Evolutionary conservation across 768 basidiomycete genomes (phyloP), one percentile per base, ranked within the genome.

Genomic region (Tylopilus plumbeoviolaceoides): DNA sequence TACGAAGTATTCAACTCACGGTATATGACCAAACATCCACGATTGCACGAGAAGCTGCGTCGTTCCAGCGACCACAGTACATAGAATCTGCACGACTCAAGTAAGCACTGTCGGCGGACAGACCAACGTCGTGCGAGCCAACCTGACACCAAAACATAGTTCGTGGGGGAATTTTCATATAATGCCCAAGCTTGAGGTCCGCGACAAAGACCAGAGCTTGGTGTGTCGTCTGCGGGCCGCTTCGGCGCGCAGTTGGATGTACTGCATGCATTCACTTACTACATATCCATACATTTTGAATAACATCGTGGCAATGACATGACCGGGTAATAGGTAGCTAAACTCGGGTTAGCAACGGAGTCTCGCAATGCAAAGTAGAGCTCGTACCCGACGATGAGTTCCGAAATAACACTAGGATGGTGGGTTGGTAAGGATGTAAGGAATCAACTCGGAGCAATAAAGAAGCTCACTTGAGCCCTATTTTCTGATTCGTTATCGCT

Each of bases 281-380:
- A 85, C 83, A 60, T 88, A 89, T 28, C 89, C 87, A 76, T 77
- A 89, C 0, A 85, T 87, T 78, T 89, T 91, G 78, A 90, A 90
- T 74, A 91, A 73, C 89, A 91, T 89, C 78, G 83, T 88, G 0
- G 90, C 89, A 50, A 91, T 65, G 5, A 89, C 87, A 17, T 79
- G 79, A 2, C 90, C 89, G 12, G 89, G 91, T 38, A 89, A 76
- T 21, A 78, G 80, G 60, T 89, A 91, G 20, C 70, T 69, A n/a
- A 42, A 39, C 11, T n/a, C 4, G 42, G 12, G 23, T 61, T 11
- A 56, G 46, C 39, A 5, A 15, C 18, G 2, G 5, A 11, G 50
- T 2, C n/a, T 48, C 14, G n/a, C 21, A 20, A 43, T 5, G 14
- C 28, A 30, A 7, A 7, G 28, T 7, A 11, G 28, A 35, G 12